Conservation (phyloP, 305 asterid genomes). For the Ajuga reptans region DNA sequence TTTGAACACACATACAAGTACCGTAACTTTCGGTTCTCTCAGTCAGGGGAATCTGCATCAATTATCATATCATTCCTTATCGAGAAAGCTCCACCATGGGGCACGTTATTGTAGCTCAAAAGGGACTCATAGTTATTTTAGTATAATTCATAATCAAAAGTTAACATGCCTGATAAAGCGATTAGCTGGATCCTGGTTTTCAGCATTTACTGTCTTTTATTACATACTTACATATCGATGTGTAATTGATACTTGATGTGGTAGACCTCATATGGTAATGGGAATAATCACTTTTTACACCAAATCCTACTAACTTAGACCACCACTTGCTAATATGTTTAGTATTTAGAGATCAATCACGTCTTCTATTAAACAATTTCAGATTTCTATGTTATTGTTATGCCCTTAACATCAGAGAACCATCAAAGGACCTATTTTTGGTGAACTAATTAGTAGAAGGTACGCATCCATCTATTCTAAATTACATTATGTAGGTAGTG, state of each 20-base stretch:
- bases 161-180: not conserved
- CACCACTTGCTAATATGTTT: not conserved
- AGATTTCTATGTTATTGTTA: not conserved
- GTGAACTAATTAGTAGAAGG: not conserved
- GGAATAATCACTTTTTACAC: not conserved
- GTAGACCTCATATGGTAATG: not conserved
- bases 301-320: not conserved
- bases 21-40: not conserved
- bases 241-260: not conserved
- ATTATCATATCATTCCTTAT: not conserved
- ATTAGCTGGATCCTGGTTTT: not conserved
- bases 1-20: not conserved
- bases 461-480: not conserved
- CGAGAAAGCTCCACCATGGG: slow-evolving; percentile 4
- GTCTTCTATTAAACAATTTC: not conserved
- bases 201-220: not conserved
- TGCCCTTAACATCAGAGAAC: not conserved
- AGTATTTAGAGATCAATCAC: not conserved
- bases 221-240: too few relatives aligned
- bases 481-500: not conserved
- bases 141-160: too few relatives aligned
- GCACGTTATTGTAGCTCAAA: not conserved
- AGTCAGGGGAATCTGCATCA: not conserved
- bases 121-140: not conserved
- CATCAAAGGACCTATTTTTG: not conserved